These are phyloP conservation scores for Thamnidium elegans DNA, from an alignment of 192 early-diverging fungal species.

Conservation along the genomic window DNA sequence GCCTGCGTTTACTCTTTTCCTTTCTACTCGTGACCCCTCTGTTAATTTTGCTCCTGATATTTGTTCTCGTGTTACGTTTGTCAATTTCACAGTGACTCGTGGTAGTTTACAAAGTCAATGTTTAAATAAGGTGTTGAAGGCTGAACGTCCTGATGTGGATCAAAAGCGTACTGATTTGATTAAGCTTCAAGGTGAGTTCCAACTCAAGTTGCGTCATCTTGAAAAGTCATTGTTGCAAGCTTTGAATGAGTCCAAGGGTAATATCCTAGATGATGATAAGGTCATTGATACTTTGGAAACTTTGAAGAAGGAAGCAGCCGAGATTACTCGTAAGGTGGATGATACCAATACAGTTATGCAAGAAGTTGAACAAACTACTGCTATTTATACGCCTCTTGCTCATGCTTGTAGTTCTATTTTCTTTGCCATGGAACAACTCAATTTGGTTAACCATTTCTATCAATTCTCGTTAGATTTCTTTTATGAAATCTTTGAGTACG, in stretches of 20 bases:
- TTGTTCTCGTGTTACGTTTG: slow-evolving; percentile 95
- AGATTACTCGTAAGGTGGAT: slow-evolving; percentile 87
- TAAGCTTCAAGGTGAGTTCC: slow-evolving; percentile 96
- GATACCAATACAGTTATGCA: slow-evolving; percentile 94
- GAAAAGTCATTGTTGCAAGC: slow-evolving; percentile 93
- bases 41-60: slow-evolving; percentile 95
- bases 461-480: slow-evolving; percentile 99
- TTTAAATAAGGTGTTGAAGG: slow-evolving; percentile 91
- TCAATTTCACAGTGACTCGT: slow-evolving; percentile 98
- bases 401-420: slow-evolving; percentile 89
- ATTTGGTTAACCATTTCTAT: slow-evolving; percentile 89
- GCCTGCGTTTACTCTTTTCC: slow-evolving; percentile 91
- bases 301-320: slow-evolving; percentile 94
- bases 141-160: slow-evolving; percentile 95
- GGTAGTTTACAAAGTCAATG: slow-evolving; percentile 97
- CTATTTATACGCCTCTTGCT: slow-evolving; percentile 88
- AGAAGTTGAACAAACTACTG: slow-evolving; percentile 92
- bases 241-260: slow-evolving; percentile 92
- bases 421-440: slow-evolving; percentile 96
- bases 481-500: slow-evolving; percentile 84
- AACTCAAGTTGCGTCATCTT: slow-evolving; percentile 84
- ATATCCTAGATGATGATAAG: slow-evolving; percentile 96
- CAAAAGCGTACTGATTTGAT: slow-evolving; percentile 87
- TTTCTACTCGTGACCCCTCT: slow-evolving; percentile 93
- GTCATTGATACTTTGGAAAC: slow-evolving; percentile 93